These are phyloP conservation scores for Larix sibirica DNA, from an alignment of 83 land plant species.

Conservation along the genomic window DNA sequence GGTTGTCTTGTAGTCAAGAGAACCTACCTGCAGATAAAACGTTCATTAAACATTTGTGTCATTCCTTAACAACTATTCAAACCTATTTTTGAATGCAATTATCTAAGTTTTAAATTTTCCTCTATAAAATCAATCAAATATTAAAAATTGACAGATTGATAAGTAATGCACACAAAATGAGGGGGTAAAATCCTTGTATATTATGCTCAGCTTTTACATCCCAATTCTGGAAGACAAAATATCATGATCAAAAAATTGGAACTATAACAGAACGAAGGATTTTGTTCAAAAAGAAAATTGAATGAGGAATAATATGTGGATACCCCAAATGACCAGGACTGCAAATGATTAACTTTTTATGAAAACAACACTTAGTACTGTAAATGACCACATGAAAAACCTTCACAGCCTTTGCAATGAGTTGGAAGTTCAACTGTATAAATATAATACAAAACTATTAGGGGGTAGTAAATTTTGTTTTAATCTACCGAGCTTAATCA, in stretches of 20 bases:
- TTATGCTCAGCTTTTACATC: neutral
- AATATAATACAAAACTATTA: too few relatives aligned
- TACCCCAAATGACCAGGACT: too few relatives aligned
- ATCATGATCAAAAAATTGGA: too few relatives aligned
- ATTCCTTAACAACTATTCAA: neutral
- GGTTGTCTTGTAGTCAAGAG: conserved; percentile 17
- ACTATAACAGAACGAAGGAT: neutral
- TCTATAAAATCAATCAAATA: neutral
- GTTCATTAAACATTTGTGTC: neutral
- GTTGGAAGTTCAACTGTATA: too few relatives aligned
- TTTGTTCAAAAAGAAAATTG: neutral
- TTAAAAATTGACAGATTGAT: neutral
- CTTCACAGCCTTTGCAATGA: too few relatives aligned
- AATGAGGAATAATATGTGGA: too few relatives aligned
- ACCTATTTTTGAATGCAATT: neutral
- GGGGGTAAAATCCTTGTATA: neutral
- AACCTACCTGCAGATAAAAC: conserved; percentile 17
- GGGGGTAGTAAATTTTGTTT: too few relatives aligned
- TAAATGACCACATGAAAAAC: too few relatives aligned
- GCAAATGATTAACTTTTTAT: too few relatives aligned
- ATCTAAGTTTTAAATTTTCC: neutral
- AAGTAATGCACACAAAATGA: neutral
- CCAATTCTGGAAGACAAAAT: neutral
- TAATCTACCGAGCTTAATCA: too few relatives aligned
- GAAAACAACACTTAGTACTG: too few relatives aligned